These are phyloP conservation scores for Emmonsiellopsis sp. DNA, from an alignment of 2,329 filamentous ascomycete genomes.

Conservation along the genomic window DNA sequence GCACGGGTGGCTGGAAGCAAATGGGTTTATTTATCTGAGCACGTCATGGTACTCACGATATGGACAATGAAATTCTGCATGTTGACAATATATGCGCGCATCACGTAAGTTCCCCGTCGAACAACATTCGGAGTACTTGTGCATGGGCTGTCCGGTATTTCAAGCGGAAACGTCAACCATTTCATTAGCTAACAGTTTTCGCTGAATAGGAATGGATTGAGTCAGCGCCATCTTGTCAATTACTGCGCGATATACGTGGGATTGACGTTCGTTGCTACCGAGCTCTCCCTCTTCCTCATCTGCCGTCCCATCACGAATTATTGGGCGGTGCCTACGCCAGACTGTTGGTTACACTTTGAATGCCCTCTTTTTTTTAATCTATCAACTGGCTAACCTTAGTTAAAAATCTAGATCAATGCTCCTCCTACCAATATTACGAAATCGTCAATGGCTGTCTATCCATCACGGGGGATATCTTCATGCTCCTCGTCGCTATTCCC, in stretches of 20 bases:
- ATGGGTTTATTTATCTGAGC: slow-evolving; percentile 52
- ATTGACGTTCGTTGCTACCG: slow-evolving; percentile 39
- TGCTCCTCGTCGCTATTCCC: slow-evolving; percentile 35
- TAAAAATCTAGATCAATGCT: slow-evolving; percentile 28
- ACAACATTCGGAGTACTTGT: neutral
- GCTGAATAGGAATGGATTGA: slow-evolving; percentile 20
- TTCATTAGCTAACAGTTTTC: neutral
- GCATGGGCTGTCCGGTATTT: neutral
- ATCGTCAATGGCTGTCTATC: slow-evolving; percentile 29
- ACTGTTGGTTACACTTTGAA: slow-evolving; percentile 17
- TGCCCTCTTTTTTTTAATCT: neutral
- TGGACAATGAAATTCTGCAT: slow-evolving; percentile 47
- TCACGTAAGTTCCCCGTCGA: slow-evolving; percentile 29
- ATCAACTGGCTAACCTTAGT: neutral
- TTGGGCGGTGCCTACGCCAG: slow-evolving; percentile 39
- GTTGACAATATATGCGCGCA: slow-evolving; percentile 43
- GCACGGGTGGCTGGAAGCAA: slow-evolving; percentile 47
- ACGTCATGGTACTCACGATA: slow-evolving; percentile 49
- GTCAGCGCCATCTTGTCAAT: slow-evolving; percentile 27
- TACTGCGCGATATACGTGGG: slow-evolving; percentile 34
- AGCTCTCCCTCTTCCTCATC: slow-evolving; percentile 42
- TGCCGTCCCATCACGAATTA: slow-evolving; percentile 42
- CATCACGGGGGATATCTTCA: slow-evolving; percentile 35
- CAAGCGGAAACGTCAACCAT: neutral
- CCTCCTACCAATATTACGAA: slow-evolving; percentile 36